Base-by-base conservation (phyloP, 768 basidiomycete species). In the Lanmaoa rubissima region DNA sequence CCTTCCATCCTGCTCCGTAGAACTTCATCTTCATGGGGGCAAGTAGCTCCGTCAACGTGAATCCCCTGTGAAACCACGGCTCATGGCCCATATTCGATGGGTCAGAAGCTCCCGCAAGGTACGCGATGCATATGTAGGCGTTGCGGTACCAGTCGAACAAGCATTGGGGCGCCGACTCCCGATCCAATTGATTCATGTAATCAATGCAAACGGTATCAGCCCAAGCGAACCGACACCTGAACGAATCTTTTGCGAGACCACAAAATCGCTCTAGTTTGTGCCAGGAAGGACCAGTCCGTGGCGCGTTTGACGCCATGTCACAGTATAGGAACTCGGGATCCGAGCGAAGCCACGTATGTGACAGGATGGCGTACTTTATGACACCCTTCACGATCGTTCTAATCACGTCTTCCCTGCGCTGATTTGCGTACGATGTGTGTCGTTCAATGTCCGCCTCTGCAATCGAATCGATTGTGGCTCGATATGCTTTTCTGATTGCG, bases 401-500 rank as follows among this genome's bases (percentile, higher is more conserved):
- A 28, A 68, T 62, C 14, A 68, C 65, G 5, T 65, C 63, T 39
- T 62, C 60, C 36, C 63, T 54, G 42, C 66, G 57, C 26, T 66
- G 65, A 32, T 68, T 65, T 14, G 60, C 59, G n/a, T 66, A 59
- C 24, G 66, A 62, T 0, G 65, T 59, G 14, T 67, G 65, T 26
- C 48, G 60, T 19, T 59, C 57, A 17, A 68, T 65, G 28, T 66
- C 65, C 9, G 21, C 46, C 51, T 66, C 65, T 26, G 32, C n/a
- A n/a, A 66, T 59, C 4, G 57, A 58, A 16, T 61, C 49, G 60
- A 66, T 59, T 6, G 19, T 41, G 17, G 48, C 12, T 39, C 40
- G 57, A 21, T 59, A 51, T 7, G 55, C 44, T 2, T 57, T 14
- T 40, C 19, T 59, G 31, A 65, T 14, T 5, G 19, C 5, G 17